These are phyloP conservation scores for Phialocephala subalpina DNA, from an alignment of 2,329 filamentous ascomycete species.

Conservation along the genomic window DNA sequence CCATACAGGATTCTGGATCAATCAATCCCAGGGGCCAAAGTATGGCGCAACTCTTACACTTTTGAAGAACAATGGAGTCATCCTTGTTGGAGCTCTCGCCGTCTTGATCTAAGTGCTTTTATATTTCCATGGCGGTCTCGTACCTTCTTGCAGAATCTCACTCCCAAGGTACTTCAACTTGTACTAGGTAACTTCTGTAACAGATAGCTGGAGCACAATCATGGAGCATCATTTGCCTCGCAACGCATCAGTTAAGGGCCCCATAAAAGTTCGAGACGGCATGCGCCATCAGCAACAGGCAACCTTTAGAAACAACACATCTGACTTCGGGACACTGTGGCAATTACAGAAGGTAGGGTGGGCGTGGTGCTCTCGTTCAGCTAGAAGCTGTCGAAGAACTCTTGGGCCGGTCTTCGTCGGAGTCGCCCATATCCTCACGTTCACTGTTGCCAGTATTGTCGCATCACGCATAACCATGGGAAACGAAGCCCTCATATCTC, in stretches of 20 bases:
- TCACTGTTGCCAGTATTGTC: background rate
- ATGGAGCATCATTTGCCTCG: background rate
- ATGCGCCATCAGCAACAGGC: constrained; percentile 1
- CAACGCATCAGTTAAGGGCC: background rate
- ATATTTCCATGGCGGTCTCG: too few species aligned
- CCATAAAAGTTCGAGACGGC: background rate
- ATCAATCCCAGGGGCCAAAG: too few species aligned
- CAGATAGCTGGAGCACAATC: background rate
- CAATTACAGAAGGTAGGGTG: background rate
- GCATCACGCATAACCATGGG: background rate
- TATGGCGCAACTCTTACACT: too few species aligned
- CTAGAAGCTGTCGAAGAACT: background rate
- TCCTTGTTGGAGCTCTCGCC: too few species aligned
- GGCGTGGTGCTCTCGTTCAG: background rate
- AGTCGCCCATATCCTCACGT: background rate
- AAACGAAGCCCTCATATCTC: background rate
- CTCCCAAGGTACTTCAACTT: too few species aligned
- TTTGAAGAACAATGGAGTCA: too few species aligned
- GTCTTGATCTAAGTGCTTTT: too few species aligned
- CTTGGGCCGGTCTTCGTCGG: background rate
- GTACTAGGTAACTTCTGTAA: too few species aligned
- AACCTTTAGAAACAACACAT: background rate
- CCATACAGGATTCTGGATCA: too few species aligned
- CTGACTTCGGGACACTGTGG: background rate
- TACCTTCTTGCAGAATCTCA: too few species aligned